Conservation (phyloP, 352 stramenopile species). For the Phytophthora gonapodyides region DNA sequence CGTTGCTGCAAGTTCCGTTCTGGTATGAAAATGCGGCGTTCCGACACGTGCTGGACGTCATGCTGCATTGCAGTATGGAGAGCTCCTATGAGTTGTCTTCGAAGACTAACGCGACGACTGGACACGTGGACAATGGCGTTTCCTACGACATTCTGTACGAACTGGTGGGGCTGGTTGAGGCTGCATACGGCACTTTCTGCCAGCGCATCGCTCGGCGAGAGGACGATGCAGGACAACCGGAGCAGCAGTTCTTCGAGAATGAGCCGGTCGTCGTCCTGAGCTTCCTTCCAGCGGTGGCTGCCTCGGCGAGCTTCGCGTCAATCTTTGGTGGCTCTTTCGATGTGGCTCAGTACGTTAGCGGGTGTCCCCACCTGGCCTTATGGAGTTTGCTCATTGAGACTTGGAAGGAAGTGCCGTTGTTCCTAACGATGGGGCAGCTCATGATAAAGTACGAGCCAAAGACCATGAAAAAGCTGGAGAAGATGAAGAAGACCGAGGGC, state of each 20-base stretch:
- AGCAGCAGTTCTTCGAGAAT: constrained; percentile 42
- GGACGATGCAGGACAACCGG: constrained; percentile 33
- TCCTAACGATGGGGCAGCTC: constrained; percentile 62
- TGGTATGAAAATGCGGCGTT: constrained; percentile 81
- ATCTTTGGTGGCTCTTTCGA: constrained; percentile 71
- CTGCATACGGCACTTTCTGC: constrained; percentile 46
- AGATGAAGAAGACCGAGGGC: constrained; percentile 69
- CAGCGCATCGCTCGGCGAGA: constrained; percentile 36
- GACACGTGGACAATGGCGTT: neutral
- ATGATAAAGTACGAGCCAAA: constrained; percentile 81
- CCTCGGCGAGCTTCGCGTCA: constrained; percentile 56
- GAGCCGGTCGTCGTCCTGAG: constrained; percentile 52
- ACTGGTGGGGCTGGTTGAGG: constrained; percentile 42
- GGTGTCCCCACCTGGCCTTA: constrained; percentile 66
- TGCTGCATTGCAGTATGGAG: constrained; percentile 71
- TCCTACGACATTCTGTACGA: constrained; percentile 39
- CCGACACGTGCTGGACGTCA: constrained; percentile 67
- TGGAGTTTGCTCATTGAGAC: constrained; percentile 78
- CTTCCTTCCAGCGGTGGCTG: constrained; percentile 57
- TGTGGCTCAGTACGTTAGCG: constrained; percentile 64
- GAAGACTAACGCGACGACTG: neutral
- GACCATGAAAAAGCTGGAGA: constrained; percentile 81
- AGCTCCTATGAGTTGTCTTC: constrained; percentile 21
- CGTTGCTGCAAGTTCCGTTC: constrained; percentile 71
- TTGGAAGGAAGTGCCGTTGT: constrained; percentile 74